A percentile compares a stretch with the other conserved stretches of the same genome.
Evolutionary conservation across 768 basidiomycete genomes (phyloP).

Genomic region (Gloeostereum incarnatum): DNA sequence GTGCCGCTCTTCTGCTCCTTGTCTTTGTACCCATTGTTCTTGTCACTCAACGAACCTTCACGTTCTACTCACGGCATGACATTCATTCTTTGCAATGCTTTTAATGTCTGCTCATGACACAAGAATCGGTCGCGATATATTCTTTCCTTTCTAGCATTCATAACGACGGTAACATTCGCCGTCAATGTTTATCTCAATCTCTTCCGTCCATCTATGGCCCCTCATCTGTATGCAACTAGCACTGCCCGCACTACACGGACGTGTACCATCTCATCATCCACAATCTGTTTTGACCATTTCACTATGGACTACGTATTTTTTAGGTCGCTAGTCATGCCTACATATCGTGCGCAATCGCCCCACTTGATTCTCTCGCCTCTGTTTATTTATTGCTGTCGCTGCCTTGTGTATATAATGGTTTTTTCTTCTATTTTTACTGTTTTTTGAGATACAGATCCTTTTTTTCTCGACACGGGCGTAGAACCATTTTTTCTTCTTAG

Average conservation of each 20-base stretch:
- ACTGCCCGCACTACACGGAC: conserved; percentile 7
- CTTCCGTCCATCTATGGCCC: conserved; percentile 6
- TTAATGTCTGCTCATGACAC: no score
- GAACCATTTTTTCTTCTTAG: no score
- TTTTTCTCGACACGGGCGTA: no score
- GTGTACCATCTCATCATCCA: conserved; percentile 9
- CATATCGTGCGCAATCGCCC: not conserved
- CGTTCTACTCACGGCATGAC: conserved; percentile 14
- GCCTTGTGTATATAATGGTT: not conserved
- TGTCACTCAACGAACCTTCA: no score
- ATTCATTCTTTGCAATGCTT: conserved; percentile 13
- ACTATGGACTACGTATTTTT: conserved; percentile 5
- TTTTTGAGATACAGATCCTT: no score
- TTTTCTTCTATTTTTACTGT: not conserved
- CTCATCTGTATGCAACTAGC: conserved; percentile 6
- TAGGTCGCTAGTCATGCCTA: not conserved
- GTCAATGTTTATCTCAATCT: no score
- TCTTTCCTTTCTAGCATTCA: no score
- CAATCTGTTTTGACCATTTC: conserved; percentile 12
- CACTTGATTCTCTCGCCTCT: not conserved
- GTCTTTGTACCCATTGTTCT: no score
- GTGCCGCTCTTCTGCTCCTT: no score
- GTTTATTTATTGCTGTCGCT: not conserved
- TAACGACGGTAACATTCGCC: no score
- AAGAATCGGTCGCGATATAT: no score